These are phyloP conservation scores for Apophysomyces ossiformis DNA, from an alignment of 371 early-diverging fungal genomes.

Conservation along the genomic window DNA sequence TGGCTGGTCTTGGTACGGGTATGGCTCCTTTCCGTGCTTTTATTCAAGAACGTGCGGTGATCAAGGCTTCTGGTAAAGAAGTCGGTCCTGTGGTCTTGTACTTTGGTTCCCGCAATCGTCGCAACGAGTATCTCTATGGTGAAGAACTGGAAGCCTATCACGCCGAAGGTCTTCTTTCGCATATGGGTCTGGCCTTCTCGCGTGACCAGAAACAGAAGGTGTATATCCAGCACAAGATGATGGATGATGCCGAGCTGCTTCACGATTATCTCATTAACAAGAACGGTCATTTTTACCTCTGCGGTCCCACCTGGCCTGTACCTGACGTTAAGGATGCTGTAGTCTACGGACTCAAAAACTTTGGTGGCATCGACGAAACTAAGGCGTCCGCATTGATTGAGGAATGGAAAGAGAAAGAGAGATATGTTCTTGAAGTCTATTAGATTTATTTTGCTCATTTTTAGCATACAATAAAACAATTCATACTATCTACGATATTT, in stretches of 20 bases:
- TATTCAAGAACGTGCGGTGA: slow-evolving; percentile 88
- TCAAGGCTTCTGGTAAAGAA: slow-evolving; percentile 72
- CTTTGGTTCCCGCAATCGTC: slow-evolving; percentile 92
- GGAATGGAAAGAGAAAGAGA: slow-evolving; percentile 90
- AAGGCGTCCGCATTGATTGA: slow-evolving; percentile 79
- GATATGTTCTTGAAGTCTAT: slow-evolving; percentile 92
- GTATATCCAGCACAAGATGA: slow-evolving; percentile 94
- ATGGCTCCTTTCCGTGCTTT: slow-evolving; percentile 98
- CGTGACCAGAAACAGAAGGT: slow-evolving; percentile 92
- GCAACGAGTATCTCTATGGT: slow-evolving; percentile 93
- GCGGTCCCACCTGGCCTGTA: slow-evolving; percentile 95
- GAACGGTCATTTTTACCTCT: slow-evolving; percentile 90
- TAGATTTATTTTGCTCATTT: slow-evolving; percentile 38
- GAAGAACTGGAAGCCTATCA: slow-evolving; percentile 94
- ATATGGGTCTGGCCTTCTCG: slow-evolving; percentile 90
- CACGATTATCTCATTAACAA: slow-evolving; percentile 72
- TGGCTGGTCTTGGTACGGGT: slow-evolving; percentile 97
- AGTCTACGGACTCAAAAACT: slow-evolving; percentile 70
- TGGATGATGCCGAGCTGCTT: slow-evolving; percentile 79
- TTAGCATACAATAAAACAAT: neutral
- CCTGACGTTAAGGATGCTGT: slow-evolving; percentile 94
- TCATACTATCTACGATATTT: neutral
- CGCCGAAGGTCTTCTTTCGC: slow-evolving; percentile 81
- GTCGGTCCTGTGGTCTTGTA: slow-evolving; percentile 93
- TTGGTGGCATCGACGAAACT: slow-evolving; percentile 62